phyloP scores from a whole-genome alignment of 176 grass and related monocot genomes.

The Stipa capillata region DNA sequence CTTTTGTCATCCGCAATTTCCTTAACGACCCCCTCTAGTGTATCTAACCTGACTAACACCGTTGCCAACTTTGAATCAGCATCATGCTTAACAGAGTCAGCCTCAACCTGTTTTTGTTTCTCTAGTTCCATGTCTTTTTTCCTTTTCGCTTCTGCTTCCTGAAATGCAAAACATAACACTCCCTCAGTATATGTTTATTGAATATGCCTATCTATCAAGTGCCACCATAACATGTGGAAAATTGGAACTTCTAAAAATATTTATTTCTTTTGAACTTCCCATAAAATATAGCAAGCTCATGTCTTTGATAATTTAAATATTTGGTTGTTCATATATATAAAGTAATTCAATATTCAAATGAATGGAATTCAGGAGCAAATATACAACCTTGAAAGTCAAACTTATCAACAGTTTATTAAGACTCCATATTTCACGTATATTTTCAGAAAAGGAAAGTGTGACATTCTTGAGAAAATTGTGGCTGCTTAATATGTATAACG shows the following conservation, averaged over 20 bases:
- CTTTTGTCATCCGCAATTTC: constrained; percentile 55
- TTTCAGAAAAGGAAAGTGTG: neutral
- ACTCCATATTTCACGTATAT: neutral
- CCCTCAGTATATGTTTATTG: neutral
- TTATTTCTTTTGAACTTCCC: neutral
- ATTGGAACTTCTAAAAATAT: neutral
- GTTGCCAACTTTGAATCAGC: constrained; percentile 49
- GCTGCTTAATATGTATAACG: neutral
- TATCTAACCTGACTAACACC: constrained; percentile 59
- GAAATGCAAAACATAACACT: constrained; percentile 23
- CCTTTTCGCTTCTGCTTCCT: constrained; percentile 78
- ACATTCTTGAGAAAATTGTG: neutral
- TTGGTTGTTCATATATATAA: neutral
- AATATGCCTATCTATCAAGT: neutral
- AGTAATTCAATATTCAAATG: neutral
- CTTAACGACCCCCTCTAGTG: constrained; percentile 57
- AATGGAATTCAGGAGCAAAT: neutral
- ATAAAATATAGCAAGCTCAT: neutral
- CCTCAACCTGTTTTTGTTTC: constrained; percentile 60
- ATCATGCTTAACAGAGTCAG: constrained; percentile 48
- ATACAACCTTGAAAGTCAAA: neutral
- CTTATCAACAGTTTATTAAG: neutral
- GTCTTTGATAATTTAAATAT: neutral
- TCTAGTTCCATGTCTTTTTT: constrained; percentile 48
- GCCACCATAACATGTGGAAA: neutral